These are phyloP conservation scores for Syzygium aromaticum DNA, from an alignment of 345 rosid genomes.

Conservation along the genomic window DNA sequence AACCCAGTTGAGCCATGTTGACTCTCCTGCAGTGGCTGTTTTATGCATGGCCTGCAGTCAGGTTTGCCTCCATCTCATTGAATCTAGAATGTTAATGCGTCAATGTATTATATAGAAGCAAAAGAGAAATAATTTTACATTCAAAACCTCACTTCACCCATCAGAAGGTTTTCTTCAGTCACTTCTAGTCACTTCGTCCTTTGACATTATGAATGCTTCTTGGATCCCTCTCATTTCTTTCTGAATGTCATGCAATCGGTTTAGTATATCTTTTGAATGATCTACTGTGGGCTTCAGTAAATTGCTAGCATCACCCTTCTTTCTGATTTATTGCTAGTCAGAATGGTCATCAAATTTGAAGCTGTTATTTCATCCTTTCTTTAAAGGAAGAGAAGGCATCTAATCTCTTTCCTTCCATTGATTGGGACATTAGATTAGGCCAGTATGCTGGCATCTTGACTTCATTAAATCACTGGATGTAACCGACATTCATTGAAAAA, in stretches of 20 bases:
- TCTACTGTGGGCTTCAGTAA: no score
- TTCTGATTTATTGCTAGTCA: no score
- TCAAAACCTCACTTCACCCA: background rate
- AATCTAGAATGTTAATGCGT: background rate
- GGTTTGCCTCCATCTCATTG: slow-evolving; percentile 23
- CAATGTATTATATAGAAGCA: background rate
- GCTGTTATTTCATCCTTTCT: no score
- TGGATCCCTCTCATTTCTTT: no score
- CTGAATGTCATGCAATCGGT: no score
- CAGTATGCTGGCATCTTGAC: background rate
- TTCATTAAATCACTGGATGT: background rate
- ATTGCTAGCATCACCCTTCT: no score
- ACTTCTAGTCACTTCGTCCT: background rate
- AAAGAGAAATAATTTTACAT: background rate
- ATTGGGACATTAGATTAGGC: background rate
- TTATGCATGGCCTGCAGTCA: slow-evolving; percentile 91
- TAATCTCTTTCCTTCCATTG: background rate
- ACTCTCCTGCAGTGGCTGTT: slow-evolving; percentile 86
- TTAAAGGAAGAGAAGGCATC: background rate
- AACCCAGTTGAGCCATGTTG: slow-evolving; percentile 83
- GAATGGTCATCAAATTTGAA: no score
- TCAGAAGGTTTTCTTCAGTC: background rate
- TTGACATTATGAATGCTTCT: no score
- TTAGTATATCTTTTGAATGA: no score
- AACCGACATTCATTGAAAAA: background rate